These are phyloP conservation scores for Camelina hispida DNA, from an alignment of 345 rosid species.

Conservation along the genomic window DNA sequence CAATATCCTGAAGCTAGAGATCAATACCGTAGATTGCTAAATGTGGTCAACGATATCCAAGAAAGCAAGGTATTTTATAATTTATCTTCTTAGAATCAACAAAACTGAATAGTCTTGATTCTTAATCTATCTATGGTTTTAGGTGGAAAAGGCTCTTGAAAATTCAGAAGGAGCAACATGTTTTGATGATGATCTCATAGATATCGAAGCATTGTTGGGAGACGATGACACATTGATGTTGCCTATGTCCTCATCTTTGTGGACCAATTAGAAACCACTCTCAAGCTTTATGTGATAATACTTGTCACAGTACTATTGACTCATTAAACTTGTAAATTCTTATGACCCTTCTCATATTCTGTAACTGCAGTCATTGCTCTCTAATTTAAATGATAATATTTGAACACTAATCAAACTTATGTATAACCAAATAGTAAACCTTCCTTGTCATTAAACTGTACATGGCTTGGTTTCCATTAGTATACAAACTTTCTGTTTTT, in stretches of 20 bases:
- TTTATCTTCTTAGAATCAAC: slow-evolving; percentile 3
- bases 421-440: not conserved
- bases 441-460: slow-evolving; percentile 19
- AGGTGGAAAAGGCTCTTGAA: slow-evolving; percentile 50
- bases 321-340: slow-evolving; percentile 42
- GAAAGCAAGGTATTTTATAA: slow-evolving; percentile 64
- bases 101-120: not conserved
- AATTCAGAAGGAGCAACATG: slow-evolving; percentile 47
- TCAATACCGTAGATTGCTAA: slow-evolving; percentile 76
- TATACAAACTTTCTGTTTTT: not conserved
- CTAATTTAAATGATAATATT: slow-evolving; percentile 11
- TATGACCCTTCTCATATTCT: slow-evolving; percentile 23
- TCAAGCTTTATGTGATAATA: slow-evolving; percentile 25
- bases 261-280: slow-evolving; percentile 20
- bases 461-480: slow-evolving; percentile 30
- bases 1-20: slow-evolving; percentile 92
- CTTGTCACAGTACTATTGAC: slow-evolving; percentile 24
- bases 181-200: slow-evolving; percentile 61
- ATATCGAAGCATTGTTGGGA: slow-evolving; percentile 55
- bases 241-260: slow-evolving; percentile 44
- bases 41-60: slow-evolving; percentile 78
- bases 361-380: slow-evolving; percentile 31
- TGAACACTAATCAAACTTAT: slow-evolving; percentile 11
- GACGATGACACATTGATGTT: slow-evolving; percentile 60
- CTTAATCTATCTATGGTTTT: not conserved